Conservation (phyloP, 345 rosid species). For the Populus nigra region DNA sequence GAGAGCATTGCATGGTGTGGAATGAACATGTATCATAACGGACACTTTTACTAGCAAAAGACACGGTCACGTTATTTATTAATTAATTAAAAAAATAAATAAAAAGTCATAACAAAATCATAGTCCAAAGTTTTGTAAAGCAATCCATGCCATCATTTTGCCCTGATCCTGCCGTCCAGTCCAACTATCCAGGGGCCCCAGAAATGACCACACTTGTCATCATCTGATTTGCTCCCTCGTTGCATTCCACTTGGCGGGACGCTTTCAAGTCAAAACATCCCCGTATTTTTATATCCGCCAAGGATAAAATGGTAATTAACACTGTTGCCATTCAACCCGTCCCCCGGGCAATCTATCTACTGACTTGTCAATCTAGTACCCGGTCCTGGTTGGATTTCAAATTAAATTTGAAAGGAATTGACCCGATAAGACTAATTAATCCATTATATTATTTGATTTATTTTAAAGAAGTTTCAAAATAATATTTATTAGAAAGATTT, state of each 20-base stretch:
- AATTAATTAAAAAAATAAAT: not conserved
- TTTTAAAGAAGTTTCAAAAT: no score
- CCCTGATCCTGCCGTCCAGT: constrained; percentile 31
- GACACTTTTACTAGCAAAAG: not conserved
- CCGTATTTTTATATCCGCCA: not conserved
- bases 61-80: not conserved
- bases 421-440: no score
- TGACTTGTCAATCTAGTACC: no score
- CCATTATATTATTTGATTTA: no score
- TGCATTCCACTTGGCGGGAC: constrained; percentile 20
- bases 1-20: not conserved
- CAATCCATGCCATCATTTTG: constrained; percentile 17
- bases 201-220: constrained; percentile 22
- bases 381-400: no score
- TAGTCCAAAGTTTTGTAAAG: not conserved
- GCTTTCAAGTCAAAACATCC: constrained; percentile 18
- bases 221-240: not conserved
- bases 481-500: no score
- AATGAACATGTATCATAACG: not conserved
- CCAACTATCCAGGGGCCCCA: constrained; percentile 25
- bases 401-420: no score
- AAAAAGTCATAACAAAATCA: not conserved
- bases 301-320: not conserved
- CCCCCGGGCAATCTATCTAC: no score
- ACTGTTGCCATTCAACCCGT: no score